Base-by-base conservation (phyloP, 352 stramenopile genomes). In the Phytopythium ostracodes region DNA sequence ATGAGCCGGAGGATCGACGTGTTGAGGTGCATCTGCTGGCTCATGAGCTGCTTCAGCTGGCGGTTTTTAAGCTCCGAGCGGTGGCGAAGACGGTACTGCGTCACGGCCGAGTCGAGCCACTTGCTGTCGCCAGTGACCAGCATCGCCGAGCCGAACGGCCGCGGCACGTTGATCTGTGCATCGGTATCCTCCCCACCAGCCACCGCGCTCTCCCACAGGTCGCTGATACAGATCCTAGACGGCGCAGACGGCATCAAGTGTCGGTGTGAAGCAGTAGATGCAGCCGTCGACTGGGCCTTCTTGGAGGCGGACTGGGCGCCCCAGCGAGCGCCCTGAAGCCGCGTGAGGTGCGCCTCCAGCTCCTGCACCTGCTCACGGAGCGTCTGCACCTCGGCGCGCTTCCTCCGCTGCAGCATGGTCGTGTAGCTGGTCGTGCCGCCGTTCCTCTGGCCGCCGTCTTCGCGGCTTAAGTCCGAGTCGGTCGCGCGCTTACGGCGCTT, bases 51-150 rank as follows among this genome's bases (percentile, higher is more conserved):
- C 35, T 57, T 64, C 31, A 72, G 62, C 44, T 60, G 62, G 47
- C 55, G 63, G 25, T 73, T 73, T 20, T 50, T 70, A 35, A 70
- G 62, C 49, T 73, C 66, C 0, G 66, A 60, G 14, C 63, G 54
- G 27, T 38, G 66, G 22, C 66, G 66, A 11, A 36, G 20, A 1
- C 53, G 27, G 15, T 53, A 59, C 40, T 69, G 51, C 12, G 31
- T 22, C 17, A 62, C 59, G 11, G 61, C 25, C 5, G 61, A 38
- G 18, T 60, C 27, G 22, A 67, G 31, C 62, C 59, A 73, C 52
- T 65, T 61, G 46, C 25, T 60, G 24, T 40, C 38, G 55, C 10
- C 17, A 25, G 29, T 10, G 53, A 22, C 35, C 20, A 3, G 3
- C 20, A 29, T 46, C 12, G 35, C 53, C 18, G 52, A 12, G 8